phyloP scores from a whole-genome alignment of 1,139 yeast species.

The Taphrina flavorubra region DNA sequence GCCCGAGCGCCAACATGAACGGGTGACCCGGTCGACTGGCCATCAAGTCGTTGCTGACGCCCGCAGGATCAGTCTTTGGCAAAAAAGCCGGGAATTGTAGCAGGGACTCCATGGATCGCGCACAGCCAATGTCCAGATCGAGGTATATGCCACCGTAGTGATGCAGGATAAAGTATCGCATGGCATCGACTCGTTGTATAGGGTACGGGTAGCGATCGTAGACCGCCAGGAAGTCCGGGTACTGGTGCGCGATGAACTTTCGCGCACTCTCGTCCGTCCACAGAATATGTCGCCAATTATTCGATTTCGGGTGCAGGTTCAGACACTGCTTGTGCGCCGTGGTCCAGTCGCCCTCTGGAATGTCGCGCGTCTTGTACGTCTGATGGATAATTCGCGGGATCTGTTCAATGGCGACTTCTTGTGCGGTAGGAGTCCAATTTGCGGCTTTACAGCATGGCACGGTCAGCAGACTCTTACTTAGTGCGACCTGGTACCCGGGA shows the following conservation, averaged over 20 bases:
- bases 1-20: constrained; percentile 17
- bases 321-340: constrained; percentile 25
- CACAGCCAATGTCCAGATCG: constrained; percentile 40
- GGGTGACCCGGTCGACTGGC: constrained; percentile 35
- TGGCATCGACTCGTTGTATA: constrained; percentile 40
- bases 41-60: constrained; percentile 39
- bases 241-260: constrained; percentile 19
- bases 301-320: constrained; percentile 9
- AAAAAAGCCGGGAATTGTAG: constrained; percentile 26
- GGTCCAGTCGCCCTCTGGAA: constrained; percentile 35
- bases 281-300: constrained; percentile 31
- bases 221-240: constrained; percentile 24
- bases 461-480: constrained; percentile 7
- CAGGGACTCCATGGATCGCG: constrained; percentile 32
- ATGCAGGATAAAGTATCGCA: constrained; percentile 34
- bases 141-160: constrained; percentile 41
- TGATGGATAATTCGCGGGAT: constrained; percentile 40
- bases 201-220: constrained; percentile 34
- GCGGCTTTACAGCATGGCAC: constrained; percentile 25
- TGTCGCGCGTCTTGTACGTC: constrained; percentile 26
- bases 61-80: constrained; percentile 31
- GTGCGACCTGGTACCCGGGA: constrained; percentile 17
- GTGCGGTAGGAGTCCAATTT: constrained; percentile 18
- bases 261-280: constrained; percentile 39
- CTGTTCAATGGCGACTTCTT: constrained; percentile 5